A percentile compares a stretch with the other conserved stretches of the same genome.
Evolutionary conservation across 73 alveolate genomes (phyloP).

Genomic region (Paraurostyla sp.): DNA sequence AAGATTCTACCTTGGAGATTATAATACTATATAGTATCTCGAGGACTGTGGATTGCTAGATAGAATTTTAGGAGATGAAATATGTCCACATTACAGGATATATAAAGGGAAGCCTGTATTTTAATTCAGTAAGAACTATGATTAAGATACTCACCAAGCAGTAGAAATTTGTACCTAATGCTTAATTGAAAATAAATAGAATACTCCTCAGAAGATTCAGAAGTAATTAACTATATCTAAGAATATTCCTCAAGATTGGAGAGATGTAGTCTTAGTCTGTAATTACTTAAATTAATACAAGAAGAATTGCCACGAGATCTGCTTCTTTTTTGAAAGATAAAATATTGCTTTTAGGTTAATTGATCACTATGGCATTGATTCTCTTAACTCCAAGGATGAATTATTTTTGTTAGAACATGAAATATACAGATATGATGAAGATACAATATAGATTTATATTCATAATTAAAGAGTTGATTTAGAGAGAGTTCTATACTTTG

Average conservation of each 20-base stretch:
- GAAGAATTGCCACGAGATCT: not conserved
- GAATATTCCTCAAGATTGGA: not conserved
- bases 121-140: not conserved
- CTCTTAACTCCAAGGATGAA: not conserved
- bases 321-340: slow-evolving; percentile 36
- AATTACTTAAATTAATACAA: not conserved
- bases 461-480: too few species aligned
- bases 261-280: slow-evolving; percentile 8
- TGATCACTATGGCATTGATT: not conserved
- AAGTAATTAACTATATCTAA: not conserved
- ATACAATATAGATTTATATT: too few species aligned
- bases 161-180: not conserved
- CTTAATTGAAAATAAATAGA: not conserved
- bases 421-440: not conserved
- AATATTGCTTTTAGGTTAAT: slow-evolving; percentile 6
- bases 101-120: slow-evolving; percentile 6
- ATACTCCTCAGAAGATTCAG: not conserved
- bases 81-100: slow-evolving; percentile 52
- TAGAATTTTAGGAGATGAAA: slow-evolving; percentile 1
- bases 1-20: slow-evolving; percentile 42
- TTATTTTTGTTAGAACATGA: not conserved
- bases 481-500: too few species aligned
- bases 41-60: slow-evolving; percentile 50
- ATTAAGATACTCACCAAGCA: not conserved
- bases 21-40: slow-evolving; percentile 1